Conservation (phyloP, 2,329 filamentous ascomycete genomes). For the Ascosphaera acerosa region DNA sequence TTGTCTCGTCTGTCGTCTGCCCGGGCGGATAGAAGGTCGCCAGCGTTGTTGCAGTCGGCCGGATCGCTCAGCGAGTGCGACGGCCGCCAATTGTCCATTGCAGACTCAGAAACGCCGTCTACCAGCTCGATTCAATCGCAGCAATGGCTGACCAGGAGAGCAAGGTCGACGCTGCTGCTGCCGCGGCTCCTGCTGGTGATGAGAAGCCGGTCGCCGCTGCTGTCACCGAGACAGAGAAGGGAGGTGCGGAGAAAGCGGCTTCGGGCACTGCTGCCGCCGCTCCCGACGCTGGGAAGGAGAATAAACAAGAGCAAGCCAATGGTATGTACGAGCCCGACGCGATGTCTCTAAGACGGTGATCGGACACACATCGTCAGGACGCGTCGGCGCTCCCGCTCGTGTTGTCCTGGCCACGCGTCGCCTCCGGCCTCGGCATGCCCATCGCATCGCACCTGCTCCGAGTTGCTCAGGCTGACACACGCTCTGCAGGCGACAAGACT, state of each 20-base stretch:
- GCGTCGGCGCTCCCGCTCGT: not conserved
- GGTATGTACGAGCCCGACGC: not conserved
- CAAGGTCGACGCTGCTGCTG: conserved; percentile 7
- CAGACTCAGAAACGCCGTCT: conserved; percentile 1
- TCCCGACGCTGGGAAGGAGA: conserved; percentile 3
- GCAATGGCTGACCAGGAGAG: conserved; percentile 1
- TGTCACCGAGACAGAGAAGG: conserved; percentile 8
- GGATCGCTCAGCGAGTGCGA: too few relatives aligned
- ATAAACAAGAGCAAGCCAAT: conserved; percentile 6
- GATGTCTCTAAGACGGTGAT: not conserved
- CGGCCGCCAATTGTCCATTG: not conserved
- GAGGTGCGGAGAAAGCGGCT: too few relatives aligned
- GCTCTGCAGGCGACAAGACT: conserved; percentile 25
- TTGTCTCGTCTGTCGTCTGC: not conserved
- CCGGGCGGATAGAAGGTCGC: not conserved
- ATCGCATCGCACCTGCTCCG: too few relatives aligned
- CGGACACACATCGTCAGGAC: not conserved
- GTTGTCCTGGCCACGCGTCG: not conserved
- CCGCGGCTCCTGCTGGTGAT: conserved; percentile 7
- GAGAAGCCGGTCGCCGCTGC: conserved; percentile 7
- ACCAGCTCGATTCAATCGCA: not conserved
- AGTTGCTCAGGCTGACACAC: conserved; percentile 17
- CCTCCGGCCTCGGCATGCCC: not conserved
- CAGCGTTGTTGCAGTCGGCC: too few relatives aligned
- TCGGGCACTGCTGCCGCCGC: conserved; percentile 7